phyloP scores from a whole-genome alignment of 495 filamentous ascomycete species.

The Neurospora sp. region DNA sequence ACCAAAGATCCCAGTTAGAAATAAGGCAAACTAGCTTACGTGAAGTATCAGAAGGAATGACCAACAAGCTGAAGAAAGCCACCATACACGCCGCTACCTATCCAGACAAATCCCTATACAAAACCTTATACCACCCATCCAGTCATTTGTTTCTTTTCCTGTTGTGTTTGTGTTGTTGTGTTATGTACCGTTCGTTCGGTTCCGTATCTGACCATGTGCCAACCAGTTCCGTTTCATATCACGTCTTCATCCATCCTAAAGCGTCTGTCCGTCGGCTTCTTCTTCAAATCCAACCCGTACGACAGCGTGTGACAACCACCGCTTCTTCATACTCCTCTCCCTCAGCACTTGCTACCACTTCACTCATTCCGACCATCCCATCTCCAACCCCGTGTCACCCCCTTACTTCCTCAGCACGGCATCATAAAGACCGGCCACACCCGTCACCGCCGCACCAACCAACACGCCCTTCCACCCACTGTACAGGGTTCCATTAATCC shows the following conservation, averaged over 20 bases:
- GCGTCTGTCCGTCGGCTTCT: neutral
- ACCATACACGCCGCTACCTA: neutral
- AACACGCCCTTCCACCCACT: constrained; percentile 63
- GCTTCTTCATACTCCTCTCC: neutral
- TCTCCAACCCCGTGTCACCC: neutral
- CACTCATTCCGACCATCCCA: neutral
- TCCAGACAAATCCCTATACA: neutral
- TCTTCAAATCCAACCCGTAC: neutral
- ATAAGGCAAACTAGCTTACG: neutral
- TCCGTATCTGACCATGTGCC: neutral
- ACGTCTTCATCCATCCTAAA: neutral
- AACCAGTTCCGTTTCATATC: neutral
- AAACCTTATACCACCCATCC: neutral
- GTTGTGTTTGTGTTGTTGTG: neutral
- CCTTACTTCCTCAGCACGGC: constrained; percentile 65
- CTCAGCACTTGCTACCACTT: neutral
- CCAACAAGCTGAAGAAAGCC: neutral
- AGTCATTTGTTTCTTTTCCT: neutral
- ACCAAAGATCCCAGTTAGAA: neutral
- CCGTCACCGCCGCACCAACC: constrained; percentile 60
- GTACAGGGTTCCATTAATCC: constrained; percentile 56
- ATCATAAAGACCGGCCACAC: constrained; percentile 67
- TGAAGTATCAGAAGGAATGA: neutral
- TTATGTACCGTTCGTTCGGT: neutral
- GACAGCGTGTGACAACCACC: neutral